Conservation (phyloP, 345 rosid species). For the Syzygium aqueum region DNA sequence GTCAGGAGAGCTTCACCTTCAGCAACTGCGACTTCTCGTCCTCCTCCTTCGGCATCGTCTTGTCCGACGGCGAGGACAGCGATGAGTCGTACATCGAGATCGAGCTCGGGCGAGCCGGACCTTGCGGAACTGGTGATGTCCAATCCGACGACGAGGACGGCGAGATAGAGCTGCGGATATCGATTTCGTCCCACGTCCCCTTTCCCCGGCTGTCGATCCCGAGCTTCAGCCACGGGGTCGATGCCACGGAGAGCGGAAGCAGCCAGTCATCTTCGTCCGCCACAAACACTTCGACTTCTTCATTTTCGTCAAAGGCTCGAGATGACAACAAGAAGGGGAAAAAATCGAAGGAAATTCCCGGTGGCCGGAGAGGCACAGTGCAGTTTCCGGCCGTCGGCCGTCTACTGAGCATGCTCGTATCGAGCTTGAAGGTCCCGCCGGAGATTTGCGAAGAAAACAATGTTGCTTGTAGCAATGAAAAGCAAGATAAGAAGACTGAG, state of each 20-base stretch:
- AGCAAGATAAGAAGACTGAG: neutral
- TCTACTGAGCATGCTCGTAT: neutral
- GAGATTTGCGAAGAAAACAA: neutral
- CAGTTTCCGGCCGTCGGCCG: conserved; percentile 16
- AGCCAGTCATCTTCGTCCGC: neutral
- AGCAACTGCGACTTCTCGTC: conserved; percentile 4
- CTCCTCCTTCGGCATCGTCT: neutral
- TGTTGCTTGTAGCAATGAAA: neutral
- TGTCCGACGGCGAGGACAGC: conserved; percentile 7
- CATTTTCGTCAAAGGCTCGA: neutral
- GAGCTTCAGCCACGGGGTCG: neutral
- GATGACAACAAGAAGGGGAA: neutral
- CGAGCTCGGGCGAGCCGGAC: conserved; percentile 8
- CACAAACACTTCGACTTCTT: neutral
- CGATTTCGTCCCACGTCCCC: conserved; percentile 16
- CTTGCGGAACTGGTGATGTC: no score
- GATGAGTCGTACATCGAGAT: conserved; percentile 32
- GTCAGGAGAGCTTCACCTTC: conserved; percentile 14
- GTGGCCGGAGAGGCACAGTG: neutral
- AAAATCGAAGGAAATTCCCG: neutral
- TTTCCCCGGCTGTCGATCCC: neutral
- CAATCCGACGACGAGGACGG: neutral
- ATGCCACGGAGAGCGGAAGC: neutral
- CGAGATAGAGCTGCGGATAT: conserved; percentile 16
- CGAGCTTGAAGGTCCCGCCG: conserved; percentile 2